These are phyloP conservation scores for Exophiala dermatitidis DNA, from an alignment of 2,329 filamentous ascomycete genomes.

Conservation along the genomic window DNA sequence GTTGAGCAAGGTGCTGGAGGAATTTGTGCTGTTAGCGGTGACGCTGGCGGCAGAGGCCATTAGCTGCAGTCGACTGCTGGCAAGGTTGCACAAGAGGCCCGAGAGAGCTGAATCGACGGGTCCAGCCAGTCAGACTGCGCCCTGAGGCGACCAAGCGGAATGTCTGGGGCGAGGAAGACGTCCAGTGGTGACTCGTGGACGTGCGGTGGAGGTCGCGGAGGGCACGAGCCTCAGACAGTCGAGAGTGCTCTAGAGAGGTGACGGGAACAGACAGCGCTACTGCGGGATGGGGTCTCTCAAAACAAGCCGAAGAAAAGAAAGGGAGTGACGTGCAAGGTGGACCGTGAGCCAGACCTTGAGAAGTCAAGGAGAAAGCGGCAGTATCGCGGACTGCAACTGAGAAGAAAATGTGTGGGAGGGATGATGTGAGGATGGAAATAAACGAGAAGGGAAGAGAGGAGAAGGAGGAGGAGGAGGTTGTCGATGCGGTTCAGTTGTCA, in stretches of 20 bases:
- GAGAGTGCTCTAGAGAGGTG: constrained; percentile 7
- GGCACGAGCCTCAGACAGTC: constrained; percentile 21
- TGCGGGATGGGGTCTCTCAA: constrained; percentile 3
- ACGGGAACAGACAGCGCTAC: constrained; percentile 6
- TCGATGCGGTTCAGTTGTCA: neutral
- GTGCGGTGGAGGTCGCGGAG: constrained; percentile 13
- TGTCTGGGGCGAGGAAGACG: constrained; percentile 6
- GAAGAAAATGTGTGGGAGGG: neutral
- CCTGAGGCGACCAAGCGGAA: constrained; percentile 1
- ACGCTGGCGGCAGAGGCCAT: constrained; percentile 26
- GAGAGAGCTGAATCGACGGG: constrained; percentile 19
- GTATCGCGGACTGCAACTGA: constrained; percentile 3
- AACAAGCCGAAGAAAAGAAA: constrained; percentile 9
- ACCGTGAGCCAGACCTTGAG: constrained; percentile 5
- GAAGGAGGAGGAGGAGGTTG: constrained; percentile 6
- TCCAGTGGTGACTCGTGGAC: constrained; percentile 10
- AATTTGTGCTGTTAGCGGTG: constrained; percentile 15
- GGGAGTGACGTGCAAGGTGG: constrained; percentile 2
- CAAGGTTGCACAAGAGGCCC: constrained; percentile 25
- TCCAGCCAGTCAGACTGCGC: constrained; percentile 22
- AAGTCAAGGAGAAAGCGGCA: constrained; percentile 6
- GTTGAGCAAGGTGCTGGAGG: constrained; percentile 11
- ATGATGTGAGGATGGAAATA: neutral
- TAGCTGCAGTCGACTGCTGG: constrained; percentile 19
- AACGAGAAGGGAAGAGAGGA: constrained; percentile 6